Percentiles rank a stretch among this genome's conserved stretches.
Conservation (phyloP, 352 stramenopile genomes). For the Globisporangium radiosum region DNA sequence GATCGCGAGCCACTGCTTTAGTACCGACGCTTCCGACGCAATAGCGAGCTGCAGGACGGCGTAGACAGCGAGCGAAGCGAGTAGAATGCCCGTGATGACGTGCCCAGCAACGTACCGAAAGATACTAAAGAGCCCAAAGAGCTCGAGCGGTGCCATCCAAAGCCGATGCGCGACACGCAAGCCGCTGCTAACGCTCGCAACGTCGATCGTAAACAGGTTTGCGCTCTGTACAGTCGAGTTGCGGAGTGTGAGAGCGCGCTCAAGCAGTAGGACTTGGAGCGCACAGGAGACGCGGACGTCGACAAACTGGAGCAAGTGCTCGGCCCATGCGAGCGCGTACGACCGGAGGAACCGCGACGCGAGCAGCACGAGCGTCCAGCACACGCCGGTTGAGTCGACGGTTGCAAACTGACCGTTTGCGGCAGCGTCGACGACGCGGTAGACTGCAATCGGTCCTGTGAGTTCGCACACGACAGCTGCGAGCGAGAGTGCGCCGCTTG, state of each 20-base stretch:
- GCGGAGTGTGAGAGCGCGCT: slow-evolving; percentile 17
- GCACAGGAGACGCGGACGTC: slow-evolving; percentile 14
- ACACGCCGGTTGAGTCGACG: slow-evolving; percentile 19
- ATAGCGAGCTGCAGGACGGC: slow-evolving; percentile 12
- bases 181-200: slow-evolving; percentile 12
- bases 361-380: slow-evolving; percentile 26
- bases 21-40: slow-evolving; percentile 7
- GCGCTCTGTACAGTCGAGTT: neutral
- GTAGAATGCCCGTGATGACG: slow-evolving; percentile 10
- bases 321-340: slow-evolving; percentile 22
- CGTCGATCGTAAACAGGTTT: slow-evolving; percentile 31
- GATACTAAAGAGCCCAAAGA: slow-evolving; percentile 13
- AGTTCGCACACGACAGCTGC: slow-evolving; percentile 23
- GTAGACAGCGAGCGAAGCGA: slow-evolving; percentile 12
- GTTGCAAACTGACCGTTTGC: slow-evolving; percentile 15
- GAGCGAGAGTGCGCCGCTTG: slow-evolving; percentile 25
- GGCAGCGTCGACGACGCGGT: slow-evolving; percentile 17
- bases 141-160: slow-evolving; percentile 25
- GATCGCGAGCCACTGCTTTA: slow-evolving; percentile 12
- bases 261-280: slow-evolving; percentile 25
- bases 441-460: slow-evolving; percentile 22
- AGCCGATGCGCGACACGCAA: slow-evolving; percentile 27
- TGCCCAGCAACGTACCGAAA: slow-evolving; percentile 14
- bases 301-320: slow-evolving; percentile 24
- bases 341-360: slow-evolving; percentile 25